These are phyloP conservation scores for Candida incommunis DNA, from an alignment of 805 yeast genomes.

Conservation along the genomic window DNA sequence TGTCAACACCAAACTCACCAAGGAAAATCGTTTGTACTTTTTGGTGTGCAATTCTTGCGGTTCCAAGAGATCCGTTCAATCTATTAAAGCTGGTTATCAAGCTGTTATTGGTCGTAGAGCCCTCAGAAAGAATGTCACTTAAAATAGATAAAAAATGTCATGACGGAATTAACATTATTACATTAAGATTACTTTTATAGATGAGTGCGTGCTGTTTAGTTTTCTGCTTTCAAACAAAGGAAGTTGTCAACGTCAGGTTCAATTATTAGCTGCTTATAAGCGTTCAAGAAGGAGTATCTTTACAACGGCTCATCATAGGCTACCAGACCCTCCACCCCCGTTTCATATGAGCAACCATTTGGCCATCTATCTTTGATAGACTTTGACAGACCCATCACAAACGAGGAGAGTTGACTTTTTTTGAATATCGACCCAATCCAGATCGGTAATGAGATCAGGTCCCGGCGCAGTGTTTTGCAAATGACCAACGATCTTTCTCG, in stretches of 20 bases:
- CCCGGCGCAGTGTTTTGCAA: not conserved
- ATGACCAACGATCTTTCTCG: not conserved
- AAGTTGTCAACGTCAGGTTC: too few relatives aligned
- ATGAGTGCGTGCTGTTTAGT: too few relatives aligned
- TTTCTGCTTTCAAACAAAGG: too few relatives aligned
- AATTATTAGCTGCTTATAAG: too few relatives aligned
- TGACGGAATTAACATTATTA: too few relatives aligned
- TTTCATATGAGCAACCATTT: too few relatives aligned
- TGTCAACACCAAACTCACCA: slow-evolving; percentile 87
- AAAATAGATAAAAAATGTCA: too few relatives aligned
- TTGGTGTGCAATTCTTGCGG: slow-evolving; percentile 98
- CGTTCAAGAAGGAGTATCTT: too few relatives aligned
- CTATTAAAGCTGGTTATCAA: slow-evolving; percentile 99
- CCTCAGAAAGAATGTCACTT: not conserved
- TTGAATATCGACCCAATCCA: not conserved
- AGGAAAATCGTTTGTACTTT: slow-evolving; percentile 96
- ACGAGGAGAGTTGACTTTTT: not conserved
- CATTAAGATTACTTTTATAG: too few relatives aligned
- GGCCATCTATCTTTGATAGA: not conserved
- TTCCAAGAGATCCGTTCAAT: slow-evolving; percentile 88
- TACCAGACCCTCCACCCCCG: too few relatives aligned
- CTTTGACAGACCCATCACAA: not conserved
- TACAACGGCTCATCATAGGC: too few relatives aligned
- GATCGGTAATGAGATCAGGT: not conserved
- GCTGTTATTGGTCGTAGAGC: slow-evolving; percentile 34